Conservation (phyloP, 768 basidiomycete genomes). For the Lactarius trivialis region DNA sequence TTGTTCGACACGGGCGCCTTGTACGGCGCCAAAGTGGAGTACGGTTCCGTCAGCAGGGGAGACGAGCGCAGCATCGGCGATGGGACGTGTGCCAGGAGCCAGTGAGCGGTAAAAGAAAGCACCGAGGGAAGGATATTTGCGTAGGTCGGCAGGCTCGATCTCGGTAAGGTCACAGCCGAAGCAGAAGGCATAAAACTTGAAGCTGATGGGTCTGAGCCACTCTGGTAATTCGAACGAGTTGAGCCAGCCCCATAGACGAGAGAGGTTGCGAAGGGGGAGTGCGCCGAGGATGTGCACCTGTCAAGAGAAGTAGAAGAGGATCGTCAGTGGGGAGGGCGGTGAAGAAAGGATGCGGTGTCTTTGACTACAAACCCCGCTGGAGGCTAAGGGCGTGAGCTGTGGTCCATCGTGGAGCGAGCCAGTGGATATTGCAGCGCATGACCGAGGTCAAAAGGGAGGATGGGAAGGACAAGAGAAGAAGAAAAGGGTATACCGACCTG, state of each 20-base stretch:
- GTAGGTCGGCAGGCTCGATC: constrained; percentile 72
- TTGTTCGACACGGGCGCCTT: constrained; percentile 78
- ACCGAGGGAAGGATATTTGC: constrained; percentile 78
- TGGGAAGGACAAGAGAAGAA: neutral
- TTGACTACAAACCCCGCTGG: neutral
- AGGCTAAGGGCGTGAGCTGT: neutral
- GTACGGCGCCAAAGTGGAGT: constrained; percentile 85
- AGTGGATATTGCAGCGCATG: neutral
- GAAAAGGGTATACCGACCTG: constrained; percentile 49
- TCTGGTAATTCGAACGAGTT: constrained; percentile 90
- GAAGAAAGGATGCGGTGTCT: neutral
- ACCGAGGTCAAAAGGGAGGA: neutral
- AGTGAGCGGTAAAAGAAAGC: constrained; percentile 93
- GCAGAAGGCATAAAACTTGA: constrained; percentile 75
- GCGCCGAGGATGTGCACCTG: constrained; percentile 97
- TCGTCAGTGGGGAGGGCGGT: neutral
- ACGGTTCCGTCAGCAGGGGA: constrained; percentile 93
- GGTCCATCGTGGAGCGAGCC: neutral
- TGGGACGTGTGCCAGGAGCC: constrained; percentile 74
- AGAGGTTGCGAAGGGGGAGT: constrained; percentile 88
- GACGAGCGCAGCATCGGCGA: constrained; percentile 52
- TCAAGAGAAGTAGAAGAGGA: neutral
- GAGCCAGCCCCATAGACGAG: constrained; percentile 94
- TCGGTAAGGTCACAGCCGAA: constrained; percentile 96
- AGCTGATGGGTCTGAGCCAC: constrained; percentile 90